Conservation (phyloP, 352 stramenopile species). For the Thalassiosira hispida region DNA sequence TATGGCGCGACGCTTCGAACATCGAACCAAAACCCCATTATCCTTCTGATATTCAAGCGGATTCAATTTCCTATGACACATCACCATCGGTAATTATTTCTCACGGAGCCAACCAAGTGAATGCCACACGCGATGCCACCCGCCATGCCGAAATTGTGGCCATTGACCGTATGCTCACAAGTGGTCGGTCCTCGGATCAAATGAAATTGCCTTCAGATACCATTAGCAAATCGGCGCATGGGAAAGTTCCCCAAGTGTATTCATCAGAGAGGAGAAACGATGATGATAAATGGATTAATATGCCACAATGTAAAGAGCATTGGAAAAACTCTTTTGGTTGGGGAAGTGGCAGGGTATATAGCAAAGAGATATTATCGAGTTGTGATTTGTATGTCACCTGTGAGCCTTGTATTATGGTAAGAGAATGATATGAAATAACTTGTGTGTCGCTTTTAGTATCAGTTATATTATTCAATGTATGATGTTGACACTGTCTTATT, state of each 20-base stretch:
- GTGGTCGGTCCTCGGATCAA: conserved; percentile 63
- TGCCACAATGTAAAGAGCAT: conserved; percentile 47
- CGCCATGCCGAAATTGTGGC: conserved; percentile 80
- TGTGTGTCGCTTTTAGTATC: conserved; percentile 1
- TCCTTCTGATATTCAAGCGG: neutral
- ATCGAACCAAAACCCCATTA: neutral
- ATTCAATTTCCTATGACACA: neutral
- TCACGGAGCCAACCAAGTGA: conserved; percentile 82
- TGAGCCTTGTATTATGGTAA: conserved; percentile 69
- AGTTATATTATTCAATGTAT: conserved; percentile 28
- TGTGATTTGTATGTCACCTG: conserved; percentile 82
- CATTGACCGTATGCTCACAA: conserved; percentile 75
- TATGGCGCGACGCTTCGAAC: conserved; percentile 35
- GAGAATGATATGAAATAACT: conserved; percentile 11
- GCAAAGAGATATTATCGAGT: conserved; percentile 53
- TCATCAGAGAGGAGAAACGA: conserved; percentile 28
- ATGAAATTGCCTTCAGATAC: conserved; percentile 57
- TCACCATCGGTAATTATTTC: conserved; percentile 68
- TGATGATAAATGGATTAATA: conserved; percentile 69
- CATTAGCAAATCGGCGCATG: conserved; percentile 41
- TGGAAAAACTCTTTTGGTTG: conserved; percentile 80
- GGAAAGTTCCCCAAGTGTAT: conserved; percentile 32
- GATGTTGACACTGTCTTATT: neutral
- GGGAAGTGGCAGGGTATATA: conserved; percentile 54
- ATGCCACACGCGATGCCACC: conserved; percentile 79